phyloP scores from a whole-genome alignment of 805 yeast species.

The Schwanniomyces vanrijiae region DNA sequence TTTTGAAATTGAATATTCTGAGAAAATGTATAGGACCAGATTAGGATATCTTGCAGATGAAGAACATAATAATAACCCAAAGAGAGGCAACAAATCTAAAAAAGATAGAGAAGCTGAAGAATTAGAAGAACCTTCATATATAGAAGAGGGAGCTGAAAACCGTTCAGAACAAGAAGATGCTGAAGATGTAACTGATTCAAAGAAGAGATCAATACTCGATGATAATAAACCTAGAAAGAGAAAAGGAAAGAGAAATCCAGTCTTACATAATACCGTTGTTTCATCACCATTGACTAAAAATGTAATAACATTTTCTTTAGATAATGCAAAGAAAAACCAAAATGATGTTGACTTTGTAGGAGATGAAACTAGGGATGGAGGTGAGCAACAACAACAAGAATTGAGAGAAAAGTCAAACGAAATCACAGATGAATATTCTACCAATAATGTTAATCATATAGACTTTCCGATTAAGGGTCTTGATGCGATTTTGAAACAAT shows the following conservation, averaged over 20 bases:
- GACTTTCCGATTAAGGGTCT: slow-evolving; percentile 26
- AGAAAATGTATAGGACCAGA: slow-evolving; percentile 47
- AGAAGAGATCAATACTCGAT: slow-evolving; percentile 2
- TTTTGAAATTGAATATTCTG: slow-evolving; percentile 48
- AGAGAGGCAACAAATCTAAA: slow-evolving; percentile 30
- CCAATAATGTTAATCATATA: slow-evolving; percentile 8
- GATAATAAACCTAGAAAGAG: slow-evolving; percentile 8
- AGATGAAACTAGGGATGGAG: slow-evolving; percentile 1
- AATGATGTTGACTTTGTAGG: background rate
- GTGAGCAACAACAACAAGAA: slow-evolving; percentile 3
- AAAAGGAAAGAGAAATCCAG: slow-evolving; percentile 10
- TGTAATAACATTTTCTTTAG: slow-evolving; percentile 5
- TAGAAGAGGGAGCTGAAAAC: slow-evolving; percentile 3
- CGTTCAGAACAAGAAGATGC: background rate
- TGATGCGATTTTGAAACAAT: slow-evolving; percentile 9
- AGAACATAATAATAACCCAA: slow-evolving; percentile 31
- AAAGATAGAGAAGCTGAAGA: slow-evolving; percentile 18
- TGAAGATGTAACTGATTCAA: slow-evolving; percentile 1
- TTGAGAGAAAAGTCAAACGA: slow-evolving; percentile 2
- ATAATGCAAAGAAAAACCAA: background rate
- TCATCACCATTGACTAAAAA: slow-evolving; percentile 14
- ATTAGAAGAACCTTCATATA: slow-evolving; percentile 1
- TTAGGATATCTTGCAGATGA: slow-evolving; percentile 40
- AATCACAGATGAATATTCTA: slow-evolving; percentile 4
- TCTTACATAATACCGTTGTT: slow-evolving; percentile 9